Evolutionary conservation across 495 filamentous ascomycete species (phyloP).

Genomic region (Aspergillus incahuasiensis): DNA sequence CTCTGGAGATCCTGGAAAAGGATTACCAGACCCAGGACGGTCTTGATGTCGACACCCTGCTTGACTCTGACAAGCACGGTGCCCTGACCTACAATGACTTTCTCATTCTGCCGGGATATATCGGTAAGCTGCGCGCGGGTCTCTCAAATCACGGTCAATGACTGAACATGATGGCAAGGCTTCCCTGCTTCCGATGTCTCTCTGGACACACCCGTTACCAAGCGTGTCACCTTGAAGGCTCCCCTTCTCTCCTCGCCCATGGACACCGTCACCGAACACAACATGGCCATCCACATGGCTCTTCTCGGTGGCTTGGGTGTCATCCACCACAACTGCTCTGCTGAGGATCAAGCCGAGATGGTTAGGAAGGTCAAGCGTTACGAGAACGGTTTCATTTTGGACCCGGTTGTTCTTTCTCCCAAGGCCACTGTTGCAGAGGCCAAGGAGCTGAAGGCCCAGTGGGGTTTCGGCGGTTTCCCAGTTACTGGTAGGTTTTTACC

Average conservation of each 20-base stretch:
- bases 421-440: conserved; percentile 86
- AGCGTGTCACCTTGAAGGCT: conserved; percentile 88
- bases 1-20: conserved; percentile 64
- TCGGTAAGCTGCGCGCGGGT: conserved; percentile 44
- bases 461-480: conserved; percentile 98
- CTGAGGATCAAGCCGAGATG: conserved; percentile 96
- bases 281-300: conserved; percentile 99
- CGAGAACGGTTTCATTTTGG: conserved; percentile 98
- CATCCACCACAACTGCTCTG: conserved; percentile 98
- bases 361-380: conserved; percentile 98
- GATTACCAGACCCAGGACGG: conserved; percentile 73
- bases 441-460: conserved; percentile 89
- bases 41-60: conserved; percentile 71
- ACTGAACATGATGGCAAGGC: conserved; percentile 46
- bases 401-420: conserved; percentile 88
- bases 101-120: conserved; percentile 61
- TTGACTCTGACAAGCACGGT: conserved; percentile 82
- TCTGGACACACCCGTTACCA: conserved; percentile 88
- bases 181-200: conserved; percentile 88
- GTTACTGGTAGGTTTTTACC: conserved; percentile 77
- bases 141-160: conserved; percentile 43
- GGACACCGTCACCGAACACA: conserved; percentile 98
- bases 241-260: conserved; percentile 96
- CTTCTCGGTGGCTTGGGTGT: conserved; percentile 93
- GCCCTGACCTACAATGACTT: conserved; percentile 86